phyloP scores from a whole-genome alignment of 2,329 filamentous ascomycete species.

The Aureobasidium sp. region DNA sequence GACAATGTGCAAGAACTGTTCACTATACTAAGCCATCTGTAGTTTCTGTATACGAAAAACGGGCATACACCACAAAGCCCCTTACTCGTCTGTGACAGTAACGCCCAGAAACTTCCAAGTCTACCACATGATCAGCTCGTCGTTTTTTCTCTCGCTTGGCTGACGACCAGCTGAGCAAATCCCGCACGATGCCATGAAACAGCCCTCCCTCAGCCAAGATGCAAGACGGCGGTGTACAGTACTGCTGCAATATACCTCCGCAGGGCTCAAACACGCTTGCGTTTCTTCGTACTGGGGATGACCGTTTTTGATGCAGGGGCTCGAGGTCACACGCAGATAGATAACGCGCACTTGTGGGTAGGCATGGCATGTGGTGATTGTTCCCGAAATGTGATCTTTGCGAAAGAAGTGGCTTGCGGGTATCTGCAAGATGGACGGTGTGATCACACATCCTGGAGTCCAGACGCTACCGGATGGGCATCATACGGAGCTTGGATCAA shows the following conservation, averaged over 20 bases:
- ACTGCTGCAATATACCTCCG: background rate
- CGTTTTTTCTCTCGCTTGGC: background rate
- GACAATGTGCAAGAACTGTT: background rate
- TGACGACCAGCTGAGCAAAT: background rate
- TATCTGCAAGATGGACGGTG: background rate
- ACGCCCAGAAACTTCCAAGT: background rate
- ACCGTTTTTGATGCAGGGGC: background rate
- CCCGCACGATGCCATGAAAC: background rate
- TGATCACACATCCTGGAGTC: background rate
- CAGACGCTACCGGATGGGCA: background rate
- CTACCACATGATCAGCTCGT: background rate
- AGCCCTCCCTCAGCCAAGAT: background rate
- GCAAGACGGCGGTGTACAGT: background rate
- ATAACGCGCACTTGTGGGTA: background rate
- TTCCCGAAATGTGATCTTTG: background rate
- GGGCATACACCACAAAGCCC: background rate
- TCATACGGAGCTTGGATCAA: background rate
- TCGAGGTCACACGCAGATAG: background rate
- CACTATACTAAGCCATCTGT: background rate
- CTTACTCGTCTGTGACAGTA: background rate
- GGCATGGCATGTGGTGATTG: background rate
- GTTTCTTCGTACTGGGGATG: background rate
- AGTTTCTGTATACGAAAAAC: background rate
- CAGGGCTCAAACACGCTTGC: background rate
- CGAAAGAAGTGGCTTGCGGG: background rate